Base-by-base conservation (phyloP, 306 rosid species). In the Cucumis cinereus region DNA sequence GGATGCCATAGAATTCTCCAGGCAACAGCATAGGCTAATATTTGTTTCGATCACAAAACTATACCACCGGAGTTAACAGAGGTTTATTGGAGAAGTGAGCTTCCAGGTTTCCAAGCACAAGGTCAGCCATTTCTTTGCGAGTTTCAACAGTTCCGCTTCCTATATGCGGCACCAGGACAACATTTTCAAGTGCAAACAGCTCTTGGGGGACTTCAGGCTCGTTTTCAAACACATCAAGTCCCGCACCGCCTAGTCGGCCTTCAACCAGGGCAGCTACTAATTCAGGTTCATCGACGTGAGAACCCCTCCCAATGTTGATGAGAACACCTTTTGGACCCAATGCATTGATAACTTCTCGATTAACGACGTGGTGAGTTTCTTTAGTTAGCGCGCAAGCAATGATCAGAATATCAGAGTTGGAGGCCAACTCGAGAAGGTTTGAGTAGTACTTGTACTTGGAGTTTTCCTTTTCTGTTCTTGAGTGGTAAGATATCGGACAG, bases 191-290 rank as follows among this genome's bases (percentile, higher is more conserved):
- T 52, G 81, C 88, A 75, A 90, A 85, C 22, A 93, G 78, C 80
- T 85, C 87, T 81, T 86, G 80, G 0, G 98, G 97, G 7, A 93
- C 98, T 45, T 79, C 70, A 36, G 97, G 98, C 82, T 93, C 97
- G 0, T 90, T 74, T 77, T 91, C 89, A 76, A 84, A 93, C 55
- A 93, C 97, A 81, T 93, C 98, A 0, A 93, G 81, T 14, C 94
- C 98, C 9, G 94, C 98, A 5, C 97, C 97, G 12, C 89, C 98
- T 52, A 93, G 40, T 33, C 94, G 89, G 58, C 98, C 97, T 85
- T 91, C 94, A 0, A 81, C 79, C 76, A 93, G 77, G 36, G 97
- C 97, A 22, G 90, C 83, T 10, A 91, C 89, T 75, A 91, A 75
- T 85, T 90, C 92, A 0, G 78, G 72, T 75, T 91, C 97, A 26